Conservation (phyloP, 441 rosid genomes). For the Jatropha podagrica region DNA sequence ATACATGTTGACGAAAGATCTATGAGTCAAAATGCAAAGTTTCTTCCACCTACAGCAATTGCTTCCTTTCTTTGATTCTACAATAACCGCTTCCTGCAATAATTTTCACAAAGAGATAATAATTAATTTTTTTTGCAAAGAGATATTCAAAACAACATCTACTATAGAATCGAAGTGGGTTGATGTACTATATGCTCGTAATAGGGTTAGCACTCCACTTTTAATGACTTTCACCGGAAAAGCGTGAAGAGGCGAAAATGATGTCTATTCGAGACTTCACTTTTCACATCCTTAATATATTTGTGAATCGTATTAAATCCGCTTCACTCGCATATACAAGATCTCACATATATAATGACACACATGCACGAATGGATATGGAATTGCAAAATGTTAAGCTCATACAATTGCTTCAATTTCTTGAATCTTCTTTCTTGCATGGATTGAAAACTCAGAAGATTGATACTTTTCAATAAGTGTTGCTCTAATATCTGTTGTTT, state of each 20-base stretch:
- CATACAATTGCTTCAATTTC: constrained; percentile 51
- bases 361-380: no score
- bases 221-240: no score
- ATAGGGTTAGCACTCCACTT: no score
- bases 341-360: no score
- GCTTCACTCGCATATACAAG: no score
- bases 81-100: background rate
- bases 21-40: constrained; percentile 5
- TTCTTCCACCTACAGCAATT: constrained; percentile 23
- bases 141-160: no score
- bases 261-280: no score
- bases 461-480: constrained; percentile 52
- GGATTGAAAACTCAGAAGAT: constrained; percentile 50
- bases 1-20: constrained; percentile 23
- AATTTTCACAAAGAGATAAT: background rate
- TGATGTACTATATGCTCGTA: no score
- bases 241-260: no score
- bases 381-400: background rate
- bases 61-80: background rate
- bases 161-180: no score
- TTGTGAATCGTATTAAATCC: no score
- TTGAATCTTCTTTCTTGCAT: constrained; percentile 45
- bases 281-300: no score
- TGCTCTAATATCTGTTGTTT: constrained; percentile 40
- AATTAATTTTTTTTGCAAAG: background rate